phyloP scores from a whole-genome alignment of 192 early-diverging fungal genomes.

The Polychytrium aggregatum region DNA sequence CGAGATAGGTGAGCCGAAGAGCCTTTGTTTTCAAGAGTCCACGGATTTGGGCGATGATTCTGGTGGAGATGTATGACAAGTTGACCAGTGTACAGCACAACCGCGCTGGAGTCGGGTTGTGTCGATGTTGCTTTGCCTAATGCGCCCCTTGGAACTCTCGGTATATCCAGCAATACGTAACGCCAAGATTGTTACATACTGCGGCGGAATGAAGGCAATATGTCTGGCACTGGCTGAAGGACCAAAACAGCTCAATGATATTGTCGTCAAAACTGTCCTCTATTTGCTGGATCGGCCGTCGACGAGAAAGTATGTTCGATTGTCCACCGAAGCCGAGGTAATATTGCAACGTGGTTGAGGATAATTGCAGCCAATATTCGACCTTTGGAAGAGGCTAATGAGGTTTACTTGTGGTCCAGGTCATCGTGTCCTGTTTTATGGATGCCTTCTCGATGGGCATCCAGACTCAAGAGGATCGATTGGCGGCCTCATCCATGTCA shows the following conservation, averaged over 20 bases:
- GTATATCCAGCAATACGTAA: constrained; percentile 41
- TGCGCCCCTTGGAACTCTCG: too few relatives aligned
- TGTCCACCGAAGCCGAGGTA: too few relatives aligned
- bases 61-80: not conserved
- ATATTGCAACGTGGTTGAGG: too few relatives aligned
- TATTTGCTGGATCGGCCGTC: constrained; percentile 70
- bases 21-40: not conserved
- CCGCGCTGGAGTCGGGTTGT: not conserved
- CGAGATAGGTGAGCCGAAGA: constrained; percentile 48
- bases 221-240: constrained; percentile 57
- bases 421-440: too few relatives aligned
- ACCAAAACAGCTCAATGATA: constrained; percentile 42
- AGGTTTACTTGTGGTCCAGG: too few relatives aligned
- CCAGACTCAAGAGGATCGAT: constrained; percentile 52
- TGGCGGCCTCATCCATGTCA: constrained; percentile 51
- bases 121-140: not conserved
- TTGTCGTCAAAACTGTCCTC: constrained; percentile 51
- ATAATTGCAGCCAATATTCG: too few relatives aligned
- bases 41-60: not conserved
- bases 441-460: too few relatives aligned
- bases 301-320: too few relatives aligned
- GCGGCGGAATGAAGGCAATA: constrained; percentile 59
- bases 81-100: constrained; percentile 1
- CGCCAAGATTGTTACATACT: constrained; percentile 40
- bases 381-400: too few relatives aligned